Conservation (phyloP, 73 alveolate genomes). For the Tetrahymena thermophila region DNA sequence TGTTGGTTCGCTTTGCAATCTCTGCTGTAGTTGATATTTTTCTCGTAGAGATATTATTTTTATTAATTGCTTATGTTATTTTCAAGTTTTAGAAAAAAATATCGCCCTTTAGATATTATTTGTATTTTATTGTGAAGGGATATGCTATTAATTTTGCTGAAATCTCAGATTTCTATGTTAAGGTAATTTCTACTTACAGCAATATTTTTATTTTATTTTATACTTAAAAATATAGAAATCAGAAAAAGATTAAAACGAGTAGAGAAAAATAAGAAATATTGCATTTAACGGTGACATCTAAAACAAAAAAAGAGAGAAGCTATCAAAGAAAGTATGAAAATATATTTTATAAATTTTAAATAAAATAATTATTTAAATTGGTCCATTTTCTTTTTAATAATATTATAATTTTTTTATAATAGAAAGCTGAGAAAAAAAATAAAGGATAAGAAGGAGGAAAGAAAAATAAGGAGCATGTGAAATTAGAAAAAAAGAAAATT, state of each 20-base stretch:
- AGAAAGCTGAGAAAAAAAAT: neutral
- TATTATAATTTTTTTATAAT: too few species aligned
- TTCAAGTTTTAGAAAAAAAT: neutral
- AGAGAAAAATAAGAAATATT: neutral
- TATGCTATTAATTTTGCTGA: neutral
- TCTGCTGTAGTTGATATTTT: neutral
- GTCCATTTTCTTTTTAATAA: too few species aligned
- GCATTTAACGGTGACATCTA: neutral
- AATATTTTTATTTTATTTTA: neutral
- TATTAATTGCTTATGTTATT: neutral
- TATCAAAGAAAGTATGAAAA: neutral
- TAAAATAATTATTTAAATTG: too few species aligned
- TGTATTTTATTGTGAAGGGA: neutral
- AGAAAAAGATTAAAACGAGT: neutral
- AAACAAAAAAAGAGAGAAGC: neutral
- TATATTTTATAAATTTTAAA: neutral
- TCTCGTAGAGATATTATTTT: neutral
- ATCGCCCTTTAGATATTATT: neutral
- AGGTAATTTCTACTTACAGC: neutral
- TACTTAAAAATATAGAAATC: neutral
- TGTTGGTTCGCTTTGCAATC: neutral
- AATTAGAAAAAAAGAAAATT: neutral
- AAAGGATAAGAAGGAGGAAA: neutral
- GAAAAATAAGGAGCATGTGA: neutral
- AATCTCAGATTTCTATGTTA: neutral